Evolutionary conservation across 225 moss, liverwort and hornwort species (phyloP), one percentile per base, ranked within the genome.

Genomic region (Takakia lepidozioides): DNA sequence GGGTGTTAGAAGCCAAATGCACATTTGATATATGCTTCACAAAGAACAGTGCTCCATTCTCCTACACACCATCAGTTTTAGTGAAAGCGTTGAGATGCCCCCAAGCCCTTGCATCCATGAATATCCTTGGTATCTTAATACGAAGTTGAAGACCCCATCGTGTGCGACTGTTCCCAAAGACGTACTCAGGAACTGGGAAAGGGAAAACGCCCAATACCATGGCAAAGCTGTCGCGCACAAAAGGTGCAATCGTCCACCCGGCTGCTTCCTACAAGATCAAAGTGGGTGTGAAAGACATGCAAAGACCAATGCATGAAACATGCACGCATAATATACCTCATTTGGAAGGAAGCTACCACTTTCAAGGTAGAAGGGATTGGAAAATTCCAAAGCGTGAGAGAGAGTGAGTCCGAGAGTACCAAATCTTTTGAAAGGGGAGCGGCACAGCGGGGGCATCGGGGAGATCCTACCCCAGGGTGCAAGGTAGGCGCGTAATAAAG

Each of bases 201-300:
- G n/a, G n/a, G n/a, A n/a, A n/a, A n/a, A n/a, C n/a, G n/a, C n/a
- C n/a, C n/a, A 37, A 28, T 74, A 91, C 98, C 98, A 98, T 83
- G 30, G 91, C 85, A 51, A 98, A 85, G 66, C 98, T 85, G 57
- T 98, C 98, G 49, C 98, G 80, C 85, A 98, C 53, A 34, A 98
- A 85, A 22, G 98, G 98, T 8, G 91, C 87, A 51, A 98, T 91
- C 17, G 91, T 98, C 98, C 98, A 98, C 29, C 87, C 87, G 49
- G 78, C 87, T 37, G 87, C 86, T 59, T 80, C 87, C 98, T 98
- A 81, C 62, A 60, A 51, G 8, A 14, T n/a, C 52, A 58, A 20
- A 27, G 32, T 11, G 32, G 8, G 32, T 11, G 11, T 11, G 32
- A 10, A 30, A 32, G 3, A 10, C 45, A 10, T 20, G 4, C 18